These are phyloP conservation scores for Phytophthora colocasiae DNA, from an alignment of 352 stramenopile species.

Conservation along the genomic window DNA sequence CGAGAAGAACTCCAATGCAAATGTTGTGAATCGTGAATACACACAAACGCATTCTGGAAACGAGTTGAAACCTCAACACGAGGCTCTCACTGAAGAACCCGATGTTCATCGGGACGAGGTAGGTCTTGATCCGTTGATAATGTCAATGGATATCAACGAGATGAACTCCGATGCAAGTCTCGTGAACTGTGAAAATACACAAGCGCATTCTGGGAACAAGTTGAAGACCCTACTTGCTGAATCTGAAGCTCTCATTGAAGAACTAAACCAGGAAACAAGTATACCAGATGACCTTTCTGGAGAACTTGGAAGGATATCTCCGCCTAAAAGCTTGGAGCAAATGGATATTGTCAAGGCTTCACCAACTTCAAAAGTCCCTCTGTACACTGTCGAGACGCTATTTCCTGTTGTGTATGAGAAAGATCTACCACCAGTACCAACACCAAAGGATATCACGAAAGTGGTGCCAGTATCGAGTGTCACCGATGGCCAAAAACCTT, in stretches of 20 bases:
- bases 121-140: not conserved
- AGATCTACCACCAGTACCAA: not conserved
- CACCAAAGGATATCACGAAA: conserved; percentile 1
- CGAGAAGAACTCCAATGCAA: not conserved
- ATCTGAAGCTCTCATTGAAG: not conserved
- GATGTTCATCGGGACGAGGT: not conserved
- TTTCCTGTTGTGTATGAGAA: conserved; percentile 56
- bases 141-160: not conserved
- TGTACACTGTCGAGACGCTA: conserved; percentile 47
- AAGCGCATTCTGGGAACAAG: not conserved
- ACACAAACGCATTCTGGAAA: not conserved
- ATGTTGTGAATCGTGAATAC: not conserved
- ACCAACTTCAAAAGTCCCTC: not conserved
- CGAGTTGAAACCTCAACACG: not conserved
- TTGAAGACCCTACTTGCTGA: not conserved
- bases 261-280: conserved; percentile 7
- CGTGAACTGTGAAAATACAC: not conserved
- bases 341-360: not conserved
- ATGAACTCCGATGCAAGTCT: not conserved
- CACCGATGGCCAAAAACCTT: not conserved
- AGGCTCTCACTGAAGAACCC: not conserved
- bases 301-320: not conserved
- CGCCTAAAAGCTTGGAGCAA: conserved; percentile 6
- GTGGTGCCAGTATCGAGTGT: conserved; percentile 5
- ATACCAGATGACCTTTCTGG: not conserved